Evolutionary conservation across 2,329 filamentous ascomycete species (phyloP).

Genomic region (Colletotrichum neosansevieriae): DNA sequence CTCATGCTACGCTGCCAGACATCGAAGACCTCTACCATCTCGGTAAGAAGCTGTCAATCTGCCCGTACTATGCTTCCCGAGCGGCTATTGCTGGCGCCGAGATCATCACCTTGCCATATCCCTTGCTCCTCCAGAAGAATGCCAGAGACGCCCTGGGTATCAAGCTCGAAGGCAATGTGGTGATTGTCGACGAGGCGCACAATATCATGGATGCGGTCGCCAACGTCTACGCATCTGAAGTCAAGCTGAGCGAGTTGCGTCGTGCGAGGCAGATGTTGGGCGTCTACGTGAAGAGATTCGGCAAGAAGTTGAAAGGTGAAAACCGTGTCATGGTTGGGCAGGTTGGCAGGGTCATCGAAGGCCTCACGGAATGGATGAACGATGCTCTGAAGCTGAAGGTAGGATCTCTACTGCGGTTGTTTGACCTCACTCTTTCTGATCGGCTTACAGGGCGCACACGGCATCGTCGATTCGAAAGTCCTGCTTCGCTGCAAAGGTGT

Average conservation of each 20-base stretch:
- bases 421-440: constrained; percentile 28
- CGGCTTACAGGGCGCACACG: constrained; percentile 63
- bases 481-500: constrained; percentile 87
- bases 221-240: constrained; percentile 83
- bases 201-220: constrained; percentile 97
- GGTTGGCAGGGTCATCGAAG: constrained; percentile 84
- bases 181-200: constrained; percentile 98
- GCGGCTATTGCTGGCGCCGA: constrained; percentile 85
- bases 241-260: constrained; percentile 79
- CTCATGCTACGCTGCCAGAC: constrained; percentile 86
- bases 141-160: constrained; percentile 90
- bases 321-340: constrained; percentile 94
- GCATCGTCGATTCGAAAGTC: constrained; percentile 76
- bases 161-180: constrained; percentile 85
- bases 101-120: constrained; percentile 93
- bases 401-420: constrained; percentile 34
- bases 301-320: constrained; percentile 87
- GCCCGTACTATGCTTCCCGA: constrained; percentile 96
- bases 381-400: constrained; percentile 63
- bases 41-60: constrained; percentile 83
- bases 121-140: constrained; percentile 85
- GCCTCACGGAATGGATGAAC: constrained; percentile 77
- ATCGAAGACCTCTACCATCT: constrained; percentile 90
- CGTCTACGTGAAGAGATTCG: constrained; percentile 87
- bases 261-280: constrained; percentile 81